These are phyloP conservation scores for Populus trichocarpa DNA, from an alignment of 441 rosid genomes.

Conservation along the genomic window DNA sequence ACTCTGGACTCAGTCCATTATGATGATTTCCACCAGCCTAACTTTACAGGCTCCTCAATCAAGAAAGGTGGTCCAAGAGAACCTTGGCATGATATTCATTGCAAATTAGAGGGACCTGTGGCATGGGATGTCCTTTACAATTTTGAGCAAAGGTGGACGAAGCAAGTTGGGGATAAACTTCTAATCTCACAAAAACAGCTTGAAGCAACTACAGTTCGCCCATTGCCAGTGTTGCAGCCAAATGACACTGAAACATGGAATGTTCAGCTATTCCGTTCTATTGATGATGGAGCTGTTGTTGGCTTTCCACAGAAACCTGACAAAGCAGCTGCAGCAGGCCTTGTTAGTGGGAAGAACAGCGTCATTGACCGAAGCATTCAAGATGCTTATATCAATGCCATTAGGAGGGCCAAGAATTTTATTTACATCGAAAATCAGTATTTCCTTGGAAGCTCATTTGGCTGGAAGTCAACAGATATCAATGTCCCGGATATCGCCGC, in stretches of 20 bases:
- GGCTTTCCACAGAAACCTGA: constrained; percentile 90
- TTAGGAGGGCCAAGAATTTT: constrained; percentile 82
- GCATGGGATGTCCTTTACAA: constrained; percentile 96
- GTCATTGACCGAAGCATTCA: constrained; percentile 90
- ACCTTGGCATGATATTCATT: constrained; percentile 98
- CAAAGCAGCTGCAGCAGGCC: constrained; percentile 75
- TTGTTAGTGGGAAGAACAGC: constrained; percentile 86
- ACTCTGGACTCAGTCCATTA: constrained; percentile 73
- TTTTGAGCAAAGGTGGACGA: constrained; percentile 91
- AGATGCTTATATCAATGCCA: constrained; percentile 90
- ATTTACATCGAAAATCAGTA: constrained; percentile 94
- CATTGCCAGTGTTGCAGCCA: constrained; percentile 59
- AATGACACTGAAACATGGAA: constrained; percentile 74
- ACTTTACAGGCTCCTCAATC: constrained; percentile 61
- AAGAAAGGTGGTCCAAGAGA: constrained; percentile 96
- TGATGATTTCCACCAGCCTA: constrained; percentile 94
- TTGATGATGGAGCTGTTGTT: constrained; percentile 88
- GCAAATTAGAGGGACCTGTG: constrained; percentile 91
- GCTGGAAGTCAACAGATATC: constrained; percentile 67
- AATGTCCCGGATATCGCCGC: constrained; percentile 71
- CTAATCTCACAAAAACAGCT: constrained; percentile 58
- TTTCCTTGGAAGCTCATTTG: constrained; percentile 88
- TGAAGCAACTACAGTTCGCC: constrained; percentile 43
- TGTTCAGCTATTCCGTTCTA: constrained; percentile 85
- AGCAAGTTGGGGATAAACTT: constrained; percentile 67